A percentile compares a stretch with the other conserved stretches of the same genome.
Conservation (phyloP, 257 asterid species). For the Nicotiana noctiflora region DNA sequence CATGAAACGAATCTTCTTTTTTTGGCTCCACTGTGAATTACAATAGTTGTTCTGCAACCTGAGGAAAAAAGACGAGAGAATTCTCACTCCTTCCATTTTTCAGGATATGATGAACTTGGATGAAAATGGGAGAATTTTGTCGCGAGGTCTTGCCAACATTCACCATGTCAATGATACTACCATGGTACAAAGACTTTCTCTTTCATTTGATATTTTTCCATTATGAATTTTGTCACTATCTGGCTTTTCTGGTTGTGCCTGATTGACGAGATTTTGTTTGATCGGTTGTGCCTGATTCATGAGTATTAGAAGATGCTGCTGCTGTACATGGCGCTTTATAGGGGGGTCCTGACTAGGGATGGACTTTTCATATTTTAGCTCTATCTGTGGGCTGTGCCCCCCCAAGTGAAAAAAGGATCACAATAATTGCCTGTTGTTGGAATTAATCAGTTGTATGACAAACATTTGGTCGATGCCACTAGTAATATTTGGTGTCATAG, state of each 20-base stretch:
- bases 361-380: not conserved
- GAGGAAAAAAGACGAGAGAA: not conserved
- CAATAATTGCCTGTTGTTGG: not conserved
- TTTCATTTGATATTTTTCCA: not conserved
- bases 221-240: not conserved
- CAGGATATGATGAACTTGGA: constrained; percentile 96
- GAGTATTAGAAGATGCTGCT: not conserved
- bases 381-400: not conserved
- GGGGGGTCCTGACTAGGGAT: not conserved
- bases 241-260: not conserved
- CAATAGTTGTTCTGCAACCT: not conserved
- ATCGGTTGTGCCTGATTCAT: not conserved
- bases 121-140: constrained; percentile 52
- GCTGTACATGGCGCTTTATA: too few species aligned
- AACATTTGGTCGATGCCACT: not conserved
- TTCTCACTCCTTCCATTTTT: constrained; percentile 2
- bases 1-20: not conserved
- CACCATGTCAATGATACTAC: constrained; percentile 77
- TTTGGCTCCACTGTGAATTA: not conserved
- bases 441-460: not conserved
- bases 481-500: too few species aligned
- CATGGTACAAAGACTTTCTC: constrained; percentile 46
- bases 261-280: not conserved
- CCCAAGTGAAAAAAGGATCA: not conserved
- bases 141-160: constrained; percentile 62